Conservation (phyloP, 1,284 basidiomycete species). For the Cutaneotrichosporon cyanovorans region DNA sequence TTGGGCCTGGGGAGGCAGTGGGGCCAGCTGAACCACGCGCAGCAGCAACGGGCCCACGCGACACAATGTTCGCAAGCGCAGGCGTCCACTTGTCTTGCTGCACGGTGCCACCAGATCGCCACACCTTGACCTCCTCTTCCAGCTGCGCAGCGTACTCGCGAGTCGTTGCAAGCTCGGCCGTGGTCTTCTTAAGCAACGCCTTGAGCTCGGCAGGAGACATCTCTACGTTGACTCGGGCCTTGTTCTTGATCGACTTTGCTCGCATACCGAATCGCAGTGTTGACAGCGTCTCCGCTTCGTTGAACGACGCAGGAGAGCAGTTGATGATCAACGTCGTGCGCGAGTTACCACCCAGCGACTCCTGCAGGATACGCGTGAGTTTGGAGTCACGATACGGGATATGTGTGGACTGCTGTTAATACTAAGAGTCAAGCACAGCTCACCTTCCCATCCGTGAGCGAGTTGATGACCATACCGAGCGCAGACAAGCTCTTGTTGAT, state of each 20-base stretch:
- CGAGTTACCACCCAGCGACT: constrained; percentile 98
- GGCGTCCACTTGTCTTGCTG: constrained; percentile 77
- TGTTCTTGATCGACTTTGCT: constrained; percentile 99
- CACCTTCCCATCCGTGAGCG: constrained; percentile 91
- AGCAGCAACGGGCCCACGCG: constrained; percentile 37
- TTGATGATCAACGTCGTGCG: constrained; percentile 99
- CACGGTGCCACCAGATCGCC: constrained; percentile 82
- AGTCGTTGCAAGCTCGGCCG: constrained; percentile 73
- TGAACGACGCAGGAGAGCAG: constrained; percentile 94
- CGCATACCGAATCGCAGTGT: constrained; percentile 98
- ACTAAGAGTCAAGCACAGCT: constrained; percentile 16
- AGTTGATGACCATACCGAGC: constrained; percentile 99
- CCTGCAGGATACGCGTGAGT: constrained; percentile 97
- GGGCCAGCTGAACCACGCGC: background rate
- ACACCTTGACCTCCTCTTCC: constrained; percentile 83
- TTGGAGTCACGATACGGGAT: constrained; percentile 99
- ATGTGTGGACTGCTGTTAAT: constrained; percentile 70
- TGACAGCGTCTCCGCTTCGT: constrained; percentile 92
- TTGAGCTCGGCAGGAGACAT: constrained; percentile 95
- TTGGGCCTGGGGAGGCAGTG: constrained; percentile 51
- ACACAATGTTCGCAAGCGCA: constrained; percentile 43
- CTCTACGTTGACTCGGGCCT: constrained; percentile 96
- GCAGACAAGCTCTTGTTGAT: constrained; percentile 99
- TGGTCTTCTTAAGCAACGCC: constrained; percentile 79
- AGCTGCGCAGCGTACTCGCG: constrained; percentile 82